phyloP scores from a whole-genome alignment of 1,139 yeast species.

The Yueomyces sp. region DNA sequence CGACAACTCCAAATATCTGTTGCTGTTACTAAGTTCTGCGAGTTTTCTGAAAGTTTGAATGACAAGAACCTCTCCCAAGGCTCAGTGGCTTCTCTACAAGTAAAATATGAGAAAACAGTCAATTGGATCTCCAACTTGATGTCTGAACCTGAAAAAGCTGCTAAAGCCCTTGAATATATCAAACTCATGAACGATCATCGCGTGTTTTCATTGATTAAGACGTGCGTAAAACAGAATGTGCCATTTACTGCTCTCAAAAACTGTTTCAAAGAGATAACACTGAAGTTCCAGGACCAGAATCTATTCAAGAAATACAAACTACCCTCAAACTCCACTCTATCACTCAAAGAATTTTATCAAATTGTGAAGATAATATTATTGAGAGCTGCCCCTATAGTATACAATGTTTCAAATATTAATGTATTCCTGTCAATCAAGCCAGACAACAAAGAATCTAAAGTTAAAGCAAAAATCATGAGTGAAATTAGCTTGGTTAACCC shows the following conservation, averaged over 20 bases:
- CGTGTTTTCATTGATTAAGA: slow-evolving; percentile 40
- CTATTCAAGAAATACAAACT: slow-evolving; percentile 32
- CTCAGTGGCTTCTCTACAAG: slow-evolving; percentile 7
- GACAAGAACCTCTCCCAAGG: slow-evolving; percentile 13
- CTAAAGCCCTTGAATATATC: slow-evolving; percentile 38
- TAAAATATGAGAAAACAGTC: slow-evolving; percentile 43
- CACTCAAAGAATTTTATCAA: slow-evolving; percentile 37
- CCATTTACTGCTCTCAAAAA: slow-evolving; percentile 48
- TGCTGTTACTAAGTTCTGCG: slow-evolving; percentile 25
- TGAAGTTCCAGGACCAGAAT: slow-evolving; percentile 40
- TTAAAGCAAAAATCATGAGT: slow-evolving; percentile 34
- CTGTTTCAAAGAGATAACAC: slow-evolving; percentile 49
- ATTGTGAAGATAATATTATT: slow-evolving; percentile 45
- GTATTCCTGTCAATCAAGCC: slow-evolving; percentile 39
- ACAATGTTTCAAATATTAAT: slow-evolving; percentile 53
- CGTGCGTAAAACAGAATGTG: slow-evolving; percentile 43
- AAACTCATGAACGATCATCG: slow-evolving; percentile 44
- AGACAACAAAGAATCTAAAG: slow-evolving; percentile 28
- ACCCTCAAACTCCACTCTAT: slow-evolving; percentile 25
- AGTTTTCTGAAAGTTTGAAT: slow-evolving; percentile 25
- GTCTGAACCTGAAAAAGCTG: slow-evolving; percentile 40
- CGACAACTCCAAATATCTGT: slow-evolving; percentile 51
- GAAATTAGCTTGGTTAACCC: slow-evolving; percentile 54
- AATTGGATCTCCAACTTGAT: slow-evolving; percentile 51
- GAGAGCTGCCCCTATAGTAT: slow-evolving; percentile 48